Conservation (phyloP, 2,329 filamentous ascomycete species). For the Clarireedia homoeocarpa region DNA sequence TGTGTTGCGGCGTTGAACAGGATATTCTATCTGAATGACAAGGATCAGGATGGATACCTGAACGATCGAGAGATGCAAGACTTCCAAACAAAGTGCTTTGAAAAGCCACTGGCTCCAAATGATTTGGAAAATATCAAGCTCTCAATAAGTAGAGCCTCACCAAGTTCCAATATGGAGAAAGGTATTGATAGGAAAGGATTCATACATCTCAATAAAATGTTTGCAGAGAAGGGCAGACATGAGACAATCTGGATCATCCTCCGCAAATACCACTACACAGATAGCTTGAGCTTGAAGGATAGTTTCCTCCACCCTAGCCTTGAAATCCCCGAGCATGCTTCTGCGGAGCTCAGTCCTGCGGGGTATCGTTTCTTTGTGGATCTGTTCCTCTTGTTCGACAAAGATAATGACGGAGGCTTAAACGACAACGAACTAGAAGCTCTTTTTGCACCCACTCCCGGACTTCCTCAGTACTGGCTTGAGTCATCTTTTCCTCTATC, state of each 20-base stretch:
- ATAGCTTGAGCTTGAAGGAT: constrained; percentile 86
- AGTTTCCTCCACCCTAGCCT: constrained; percentile 88
- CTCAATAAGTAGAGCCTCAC: constrained; percentile 64
- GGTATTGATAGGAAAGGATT: constrained; percentile 83
- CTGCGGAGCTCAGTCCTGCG: constrained; percentile 85
- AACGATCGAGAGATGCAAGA: constrained; percentile 85
- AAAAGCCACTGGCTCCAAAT: constrained; percentile 71
- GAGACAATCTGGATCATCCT: constrained; percentile 98
- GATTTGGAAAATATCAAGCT: constrained; percentile 89
- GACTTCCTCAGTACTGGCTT: constrained; percentile 76
- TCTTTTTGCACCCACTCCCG: constrained; percentile 88
- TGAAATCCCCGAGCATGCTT: constrained; percentile 86
- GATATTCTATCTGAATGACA: constrained; percentile 94
- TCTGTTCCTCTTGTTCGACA: constrained; percentile 88
- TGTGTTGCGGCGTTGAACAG: constrained; percentile 79
- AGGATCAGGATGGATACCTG: constrained; percentile 88
- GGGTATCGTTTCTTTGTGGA: constrained; percentile 98
- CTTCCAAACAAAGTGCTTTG: constrained; percentile 88
- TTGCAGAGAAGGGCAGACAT: constrained; percentile 93
- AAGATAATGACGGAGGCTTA: constrained; percentile 92
- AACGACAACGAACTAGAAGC: constrained; percentile 79
- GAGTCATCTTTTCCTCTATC: constrained; percentile 88
- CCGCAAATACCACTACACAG: constrained; percentile 90
- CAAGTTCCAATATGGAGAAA: constrained; percentile 52
- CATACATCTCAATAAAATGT: constrained; percentile 86